Percentiles rank a stretch among this genome's conserved stretches.
These are phyloP conservation scores for Hysterium pulicare DNA, from an alignment of 2,329 filamentous ascomycete genomes.

Conservation along the genomic window DNA sequence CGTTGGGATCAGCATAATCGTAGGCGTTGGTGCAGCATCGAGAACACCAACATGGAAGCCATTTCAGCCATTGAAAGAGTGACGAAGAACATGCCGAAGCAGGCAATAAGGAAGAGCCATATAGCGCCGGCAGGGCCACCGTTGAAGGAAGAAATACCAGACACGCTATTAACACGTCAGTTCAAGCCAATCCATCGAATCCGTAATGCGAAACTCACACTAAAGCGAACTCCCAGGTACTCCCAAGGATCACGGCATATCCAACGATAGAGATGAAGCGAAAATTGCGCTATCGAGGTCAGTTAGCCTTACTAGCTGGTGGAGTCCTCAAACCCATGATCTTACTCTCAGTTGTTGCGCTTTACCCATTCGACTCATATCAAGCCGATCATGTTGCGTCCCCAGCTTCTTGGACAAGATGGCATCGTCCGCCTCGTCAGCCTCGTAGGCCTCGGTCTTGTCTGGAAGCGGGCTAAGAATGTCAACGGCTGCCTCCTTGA, in stretches of 20 bases:
- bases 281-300: background rate
- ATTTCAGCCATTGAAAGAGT: constrained; percentile 25
- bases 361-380: constrained; percentile 4
- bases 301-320: background rate
- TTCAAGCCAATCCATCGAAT: constrained; percentile 10
- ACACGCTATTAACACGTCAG: constrained; percentile 3
- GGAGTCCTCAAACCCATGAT: background rate
- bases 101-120: constrained; percentile 27
- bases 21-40: background rate
- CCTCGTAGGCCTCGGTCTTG: background rate
- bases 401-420: background rate
- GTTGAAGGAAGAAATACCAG: constrained; percentile 7
- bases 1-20: background rate
- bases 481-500: background rate
- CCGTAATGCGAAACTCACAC: background rate
- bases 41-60: constrained; percentile 26
- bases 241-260: background rate
- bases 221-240: constrained; percentile 1
- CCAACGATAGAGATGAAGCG: constrained; percentile 1
- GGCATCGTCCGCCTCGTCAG: no score
- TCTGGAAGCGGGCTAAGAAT: background rate
- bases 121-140: constrained; percentile 30
- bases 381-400: background rate
- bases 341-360: constrained; percentile 2
- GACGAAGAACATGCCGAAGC: constrained; percentile 26